phyloP scores from a whole-genome alignment of 1,139 yeast species.

The Debaryomycetaceae sp. region DNA sequence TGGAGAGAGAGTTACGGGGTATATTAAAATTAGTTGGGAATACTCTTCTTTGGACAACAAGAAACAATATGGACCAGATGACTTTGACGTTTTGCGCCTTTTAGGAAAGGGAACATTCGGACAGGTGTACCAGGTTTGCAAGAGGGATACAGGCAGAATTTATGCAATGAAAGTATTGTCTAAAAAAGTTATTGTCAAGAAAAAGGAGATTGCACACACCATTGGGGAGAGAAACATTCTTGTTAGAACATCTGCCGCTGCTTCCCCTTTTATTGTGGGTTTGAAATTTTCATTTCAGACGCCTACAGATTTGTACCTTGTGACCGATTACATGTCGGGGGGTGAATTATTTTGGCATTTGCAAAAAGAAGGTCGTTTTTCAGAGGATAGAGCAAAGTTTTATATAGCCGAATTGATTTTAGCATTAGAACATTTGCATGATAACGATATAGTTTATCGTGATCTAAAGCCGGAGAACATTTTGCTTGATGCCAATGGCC shows the following conservation, averaged over 20 bases:
- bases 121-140: conserved; percentile 91
- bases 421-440: conserved; percentile 89
- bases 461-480: conserved; percentile 95
- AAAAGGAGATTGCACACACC: conserved; percentile 96
- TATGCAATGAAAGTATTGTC: conserved; percentile 97
- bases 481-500: conserved; percentile 91
- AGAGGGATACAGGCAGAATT: conserved; percentile 80
- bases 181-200: conserved; percentile 90
- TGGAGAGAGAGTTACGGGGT: conserved; percentile 77
- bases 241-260: conserved; percentile 81
- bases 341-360: conserved; percentile 98
- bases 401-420: conserved; percentile 92
- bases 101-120: conserved; percentile 98
- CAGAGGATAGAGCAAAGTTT: conserved; percentile 90
- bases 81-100: conserved; percentile 84
- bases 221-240: conserved; percentile 93
- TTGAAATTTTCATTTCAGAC: conserved; percentile 95
- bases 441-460: conserved; percentile 88
- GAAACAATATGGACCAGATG: conserved; percentile 86
- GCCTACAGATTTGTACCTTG: conserved; percentile 83
- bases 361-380: conserved; percentile 91
- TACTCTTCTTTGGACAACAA: conserved; percentile 62
- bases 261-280: conserved; percentile 89
- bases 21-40: conserved; percentile 69
- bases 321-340: conserved; percentile 97